Conservation (phyloP, 176 grass and related monocot genomes). For the Aegilops sharonensis region DNA sequence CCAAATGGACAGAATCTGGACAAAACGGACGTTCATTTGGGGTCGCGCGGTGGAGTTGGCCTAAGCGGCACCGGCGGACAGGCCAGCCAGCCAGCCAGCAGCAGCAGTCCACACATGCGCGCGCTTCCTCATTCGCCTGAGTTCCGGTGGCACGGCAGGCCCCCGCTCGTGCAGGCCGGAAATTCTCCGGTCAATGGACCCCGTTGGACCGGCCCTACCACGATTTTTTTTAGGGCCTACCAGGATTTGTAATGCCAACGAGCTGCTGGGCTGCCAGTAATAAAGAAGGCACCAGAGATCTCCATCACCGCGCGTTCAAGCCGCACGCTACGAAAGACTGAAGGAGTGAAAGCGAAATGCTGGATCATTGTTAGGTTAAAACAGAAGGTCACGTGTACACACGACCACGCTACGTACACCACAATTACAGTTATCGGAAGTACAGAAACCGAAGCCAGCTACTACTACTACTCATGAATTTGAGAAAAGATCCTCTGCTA, state of each 20-base stretch:
- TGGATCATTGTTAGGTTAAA: conserved; percentile 1
- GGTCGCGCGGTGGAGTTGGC: too few relatives aligned
- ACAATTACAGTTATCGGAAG: background rate
- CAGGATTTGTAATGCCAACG: background rate
- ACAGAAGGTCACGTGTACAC: conserved; percentile 21
- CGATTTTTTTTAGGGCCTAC: background rate
- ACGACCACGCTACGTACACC: background rate
- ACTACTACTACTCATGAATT: background rate
- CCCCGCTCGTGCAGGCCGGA: background rate
- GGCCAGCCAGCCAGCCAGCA: too few relatives aligned
- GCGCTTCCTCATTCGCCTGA: background rate
- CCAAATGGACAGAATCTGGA: too few relatives aligned
- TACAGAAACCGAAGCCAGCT: background rate
- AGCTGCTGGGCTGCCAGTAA: background rate
- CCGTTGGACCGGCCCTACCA: background rate
- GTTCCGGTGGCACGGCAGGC: background rate
- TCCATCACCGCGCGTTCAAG: background rate
- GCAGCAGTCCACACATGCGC: background rate
- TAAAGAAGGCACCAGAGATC: conserved; percentile 9
- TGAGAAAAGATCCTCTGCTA: background rate
- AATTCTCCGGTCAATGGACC: background rate
- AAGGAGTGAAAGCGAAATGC: background rate
- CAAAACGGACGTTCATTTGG: too few relatives aligned
- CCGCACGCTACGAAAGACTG: background rate
- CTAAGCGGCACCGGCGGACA: too few relatives aligned